A percentile compares a stretch with the other conserved stretches of the same genome.
Conservation (phyloP, 345 rosid species). For the Populus tremula region DNA sequence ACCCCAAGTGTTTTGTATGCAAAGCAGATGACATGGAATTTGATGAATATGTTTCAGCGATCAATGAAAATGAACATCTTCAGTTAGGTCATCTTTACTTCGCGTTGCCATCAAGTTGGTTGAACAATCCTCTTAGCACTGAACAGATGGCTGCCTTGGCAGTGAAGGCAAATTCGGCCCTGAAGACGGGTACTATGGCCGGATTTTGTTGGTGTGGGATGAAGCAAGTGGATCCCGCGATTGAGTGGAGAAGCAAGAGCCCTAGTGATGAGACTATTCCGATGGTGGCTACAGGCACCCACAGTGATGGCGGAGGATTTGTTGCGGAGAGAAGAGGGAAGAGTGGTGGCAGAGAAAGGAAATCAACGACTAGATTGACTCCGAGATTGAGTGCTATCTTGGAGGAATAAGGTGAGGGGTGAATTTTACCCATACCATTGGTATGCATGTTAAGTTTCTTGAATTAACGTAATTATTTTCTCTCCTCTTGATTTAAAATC, state of each 20-base stretch:
- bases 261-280: not conserved
- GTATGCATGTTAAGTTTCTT: not conserved
- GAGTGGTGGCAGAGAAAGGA: constrained; percentile 1
- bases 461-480: not conserved
- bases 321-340: constrained; percentile 3
- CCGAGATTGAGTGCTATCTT: not conserved
- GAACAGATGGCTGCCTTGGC: constrained; percentile 39
- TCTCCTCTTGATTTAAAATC: not conserved
- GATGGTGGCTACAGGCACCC: not conserved
- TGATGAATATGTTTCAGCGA: constrained; percentile 26
- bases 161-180: constrained; percentile 34
- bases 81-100: constrained; percentile 30
- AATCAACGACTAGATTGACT: not conserved
- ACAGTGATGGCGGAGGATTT: not conserved
- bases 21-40: constrained; percentile 28
- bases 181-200: constrained; percentile 7
- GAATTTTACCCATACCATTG: not conserved
- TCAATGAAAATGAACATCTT: constrained; percentile 18
- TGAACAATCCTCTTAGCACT: constrained; percentile 20
- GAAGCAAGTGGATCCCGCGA: not conserved
- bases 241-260: not conserved
- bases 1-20: constrained; percentile 20
- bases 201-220: not conserved
- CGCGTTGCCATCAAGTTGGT: constrained; percentile 22
- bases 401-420: constrained; percentile 2